Conservation (phyloP, 2,329 filamentous ascomycete genomes). For the Dichotomopilus funicola region DNA sequence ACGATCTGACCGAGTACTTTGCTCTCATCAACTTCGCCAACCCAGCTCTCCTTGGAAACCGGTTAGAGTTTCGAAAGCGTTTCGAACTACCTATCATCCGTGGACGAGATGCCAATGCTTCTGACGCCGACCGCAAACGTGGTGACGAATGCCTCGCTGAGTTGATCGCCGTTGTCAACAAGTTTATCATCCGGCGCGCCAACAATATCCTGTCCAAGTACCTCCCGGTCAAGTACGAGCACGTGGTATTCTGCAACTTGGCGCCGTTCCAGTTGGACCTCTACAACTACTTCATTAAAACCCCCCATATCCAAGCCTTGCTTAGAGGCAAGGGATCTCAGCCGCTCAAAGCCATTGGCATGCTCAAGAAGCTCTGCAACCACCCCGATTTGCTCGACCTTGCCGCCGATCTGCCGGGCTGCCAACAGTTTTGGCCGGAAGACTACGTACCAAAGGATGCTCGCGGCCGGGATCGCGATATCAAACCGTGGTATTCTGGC, state of each 20-base stretch:
- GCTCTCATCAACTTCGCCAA: constrained; percentile 95
- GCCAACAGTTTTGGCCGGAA: constrained; percentile 71
- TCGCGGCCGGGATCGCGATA: constrained; percentile 80
- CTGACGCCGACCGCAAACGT: constrained; percentile 71
- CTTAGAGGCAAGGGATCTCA: constrained; percentile 92
- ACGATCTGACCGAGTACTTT: constrained; percentile 97
- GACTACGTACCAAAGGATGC: constrained; percentile 85
- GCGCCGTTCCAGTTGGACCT: constrained; percentile 87
- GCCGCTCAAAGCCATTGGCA: constrained; percentile 89
- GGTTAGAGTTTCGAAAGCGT: constrained; percentile 85
- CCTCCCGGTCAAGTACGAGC: constrained; percentile 95
- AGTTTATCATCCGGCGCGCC: constrained; percentile 94
- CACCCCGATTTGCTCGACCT: constrained; percentile 90
- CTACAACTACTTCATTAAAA: constrained; percentile 96
- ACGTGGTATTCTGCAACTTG: constrained; percentile 95
- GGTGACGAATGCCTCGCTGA: constrained; percentile 80
- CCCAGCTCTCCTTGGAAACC: constrained; percentile 80
- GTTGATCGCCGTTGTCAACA: constrained; percentile 81
- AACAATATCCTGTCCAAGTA: constrained; percentile 99
- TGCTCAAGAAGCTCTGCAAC: constrained; percentile 97
- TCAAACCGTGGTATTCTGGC: constrained; percentile 93
- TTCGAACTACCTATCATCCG: constrained; percentile 90
- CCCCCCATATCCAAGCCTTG: constrained; percentile 86
- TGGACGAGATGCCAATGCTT: constrained; percentile 83
- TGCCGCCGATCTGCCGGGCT: constrained; percentile 76